Evolutionary conservation across 2,329 filamentous ascomycete species (phyloP).

Genomic region (Harringtonia aguacate): DNA sequence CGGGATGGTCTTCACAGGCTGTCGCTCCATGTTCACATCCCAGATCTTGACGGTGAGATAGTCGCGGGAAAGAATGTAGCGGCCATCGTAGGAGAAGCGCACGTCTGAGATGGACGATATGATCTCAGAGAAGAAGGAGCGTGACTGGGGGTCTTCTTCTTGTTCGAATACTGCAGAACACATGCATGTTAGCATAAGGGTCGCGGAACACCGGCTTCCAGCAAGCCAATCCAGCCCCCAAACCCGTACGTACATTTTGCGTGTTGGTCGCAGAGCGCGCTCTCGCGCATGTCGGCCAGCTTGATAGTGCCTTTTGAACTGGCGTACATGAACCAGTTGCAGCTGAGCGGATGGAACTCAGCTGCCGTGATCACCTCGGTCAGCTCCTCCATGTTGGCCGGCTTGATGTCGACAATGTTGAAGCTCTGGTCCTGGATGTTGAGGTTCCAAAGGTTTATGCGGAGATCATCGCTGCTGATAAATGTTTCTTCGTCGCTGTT

Average conservation of each 20-base stretch:
- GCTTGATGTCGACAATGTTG: conserved; percentile 99
- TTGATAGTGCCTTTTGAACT: conserved; percentile 99
- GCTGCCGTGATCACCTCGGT: conserved; percentile 98
- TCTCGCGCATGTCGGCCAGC: conserved; percentile 95
- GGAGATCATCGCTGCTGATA: conserved; percentile 94
- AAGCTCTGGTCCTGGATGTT: conserved; percentile 99
- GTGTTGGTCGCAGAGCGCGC: conserved; percentile 89
- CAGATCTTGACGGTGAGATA: conserved; percentile 99
- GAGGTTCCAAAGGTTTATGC: conserved; percentile 97
- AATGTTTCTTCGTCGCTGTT: conserved; percentile 99
- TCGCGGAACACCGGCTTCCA: neutral
- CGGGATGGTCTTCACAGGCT: conserved; percentile 95
- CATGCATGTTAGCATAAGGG: neutral
- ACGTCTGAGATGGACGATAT: conserved; percentile 99
- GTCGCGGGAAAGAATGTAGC: conserved; percentile 94
- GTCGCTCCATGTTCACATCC: conserved; percentile 98
- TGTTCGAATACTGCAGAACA: conserved; percentile 80
- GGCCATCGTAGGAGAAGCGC: conserved; percentile 89
- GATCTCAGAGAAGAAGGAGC: conserved; percentile 98
- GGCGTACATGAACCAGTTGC: conserved; percentile 99
- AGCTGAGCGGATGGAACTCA: conserved; percentile 93
- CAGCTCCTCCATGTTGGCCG: conserved; percentile 98
- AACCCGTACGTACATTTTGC: conserved; percentile 86
- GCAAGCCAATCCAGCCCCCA: too few relatives aligned
- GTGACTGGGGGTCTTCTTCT: conserved; percentile 92